Base-by-base conservation (phyloP, 2,329 filamentous ascomycete species). In the Paecilomyces sp. region DNA sequence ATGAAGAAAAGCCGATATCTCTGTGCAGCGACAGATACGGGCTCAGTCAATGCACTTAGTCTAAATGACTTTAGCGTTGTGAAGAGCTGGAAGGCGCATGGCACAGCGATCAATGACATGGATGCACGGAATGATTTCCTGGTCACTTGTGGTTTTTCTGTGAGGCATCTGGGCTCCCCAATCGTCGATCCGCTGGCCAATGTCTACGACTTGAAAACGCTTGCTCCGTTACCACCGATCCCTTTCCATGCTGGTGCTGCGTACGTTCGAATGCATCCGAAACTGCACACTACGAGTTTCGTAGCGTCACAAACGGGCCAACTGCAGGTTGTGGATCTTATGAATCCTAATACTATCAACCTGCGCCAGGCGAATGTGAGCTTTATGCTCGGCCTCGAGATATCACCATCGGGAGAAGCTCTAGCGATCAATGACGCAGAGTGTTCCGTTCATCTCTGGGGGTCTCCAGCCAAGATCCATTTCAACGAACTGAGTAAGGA, bases 121-220 rank as follows among this genome's bases (percentile, higher is more conserved):
- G 94, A 99, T 77, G 91, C 92, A 8, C 90, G 94, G 70, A 91
- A 94, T 69, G 93, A 97, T 73, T 94, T 94, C 65, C 86, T 99
- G 58, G 89, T 97, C 24, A 97, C 94, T 3, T 99, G 94, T 73
- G 94, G 94, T 36, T 96, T 91, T 76, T 96, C 93, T 1, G 83
- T 91, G 25, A 86, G 93, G 65, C 91, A 92, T 68, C 82, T 90
- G 65, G 85, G 88, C 36, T 86, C 86, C 50, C 89, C 90, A 63
- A 92, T 95, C 79, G 85, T 95, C 34, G 94, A 99, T 70, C 91
- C 92, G 0, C 87, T 97, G 60, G 91, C 96, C 61, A 96, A 97
- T 67, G 92, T 97, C 34, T 97, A 96, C 70, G 93, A 97, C 70
- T 82, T 99, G 54, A 96, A 96, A 76, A 94, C 91, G 54, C 84